Evolutionary conservation across 345 rosid genomes (phyloP).

Genomic region (Diplotaxis tenuifolia): DNA sequence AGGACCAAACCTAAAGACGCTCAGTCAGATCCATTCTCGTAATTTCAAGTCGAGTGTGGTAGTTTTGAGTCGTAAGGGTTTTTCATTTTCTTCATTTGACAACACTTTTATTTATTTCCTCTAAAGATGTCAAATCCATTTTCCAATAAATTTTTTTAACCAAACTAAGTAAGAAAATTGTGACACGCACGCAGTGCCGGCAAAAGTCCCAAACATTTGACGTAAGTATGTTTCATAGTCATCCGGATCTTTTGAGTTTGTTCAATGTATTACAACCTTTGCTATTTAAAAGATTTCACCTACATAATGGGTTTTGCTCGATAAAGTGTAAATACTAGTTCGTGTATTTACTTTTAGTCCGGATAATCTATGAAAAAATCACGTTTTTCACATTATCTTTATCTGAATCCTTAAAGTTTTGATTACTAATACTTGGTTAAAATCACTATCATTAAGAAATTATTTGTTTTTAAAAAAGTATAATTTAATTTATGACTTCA

Average conservation of each 20-base stretch:
- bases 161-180: constrained; percentile 9
- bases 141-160: neutral
- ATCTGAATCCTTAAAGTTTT: neutral
- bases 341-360: neutral
- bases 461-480: too few species aligned
- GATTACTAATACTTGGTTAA: too few species aligned
- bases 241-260: constrained; percentile 4
- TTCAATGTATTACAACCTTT: neutral
- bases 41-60: constrained; percentile 5
- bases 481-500: too few species aligned
- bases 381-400: neutral
- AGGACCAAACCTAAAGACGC: constrained; percentile 11
- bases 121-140: neutral
- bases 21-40: constrained; percentile 18
- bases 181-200: constrained; percentile 21
- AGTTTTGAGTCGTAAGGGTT: constrained; percentile 24
- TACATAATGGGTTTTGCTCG: constrained; percentile 13
- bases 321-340: neutral
- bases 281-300: neutral
- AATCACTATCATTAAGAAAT: too few species aligned
- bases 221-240: constrained; percentile 32
- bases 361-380: neutral
- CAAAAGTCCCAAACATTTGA: constrained; percentile 33
- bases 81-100: neutral
- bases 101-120: constrained; percentile 2